Conservation (phyloP, 208 protist genomes). For the Phytomonas francai region DNA sequence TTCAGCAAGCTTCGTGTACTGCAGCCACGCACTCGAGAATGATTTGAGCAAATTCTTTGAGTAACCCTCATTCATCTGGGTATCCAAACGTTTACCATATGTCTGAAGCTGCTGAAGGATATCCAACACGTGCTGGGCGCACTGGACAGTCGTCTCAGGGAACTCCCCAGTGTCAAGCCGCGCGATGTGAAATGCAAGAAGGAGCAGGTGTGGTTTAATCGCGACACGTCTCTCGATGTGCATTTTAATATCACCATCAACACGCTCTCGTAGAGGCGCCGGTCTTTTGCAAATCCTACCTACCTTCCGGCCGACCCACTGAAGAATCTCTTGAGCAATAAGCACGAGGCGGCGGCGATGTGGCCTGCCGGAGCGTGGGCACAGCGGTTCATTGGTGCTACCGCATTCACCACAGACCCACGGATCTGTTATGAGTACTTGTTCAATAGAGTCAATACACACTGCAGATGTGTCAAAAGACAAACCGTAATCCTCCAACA, state of each 20-base stretch:
- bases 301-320: slow-evolving; percentile 37
- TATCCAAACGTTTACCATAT: slow-evolving; percentile 21
- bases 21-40: slow-evolving; percentile 43
- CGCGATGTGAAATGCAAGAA: slow-evolving; percentile 58
- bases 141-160: slow-evolving; percentile 7
- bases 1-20: slow-evolving; percentile 35
- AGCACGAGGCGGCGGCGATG: slow-evolving; percentile 60
- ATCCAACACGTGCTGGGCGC: slow-evolving; percentile 58
- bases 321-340: slow-evolving; percentile 52
- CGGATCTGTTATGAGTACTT: slow-evolving; percentile 64
- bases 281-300: slow-evolving; percentile 43
- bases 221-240: slow-evolving; percentile 47
- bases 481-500: slow-evolving; percentile 45
- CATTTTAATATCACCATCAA: slow-evolving; percentile 48
- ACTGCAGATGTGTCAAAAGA: slow-evolving; percentile 22
- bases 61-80: slow-evolving; percentile 23
- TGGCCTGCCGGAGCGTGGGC: slow-evolving; percentile 44
- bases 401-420: slow-evolving; percentile 54
- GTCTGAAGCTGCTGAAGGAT: slow-evolving; percentile 42
- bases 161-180: slow-evolving; percentile 21
- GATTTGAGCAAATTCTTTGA: slow-evolving; percentile 44
- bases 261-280: slow-evolving; percentile 36
- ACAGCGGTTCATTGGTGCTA: slow-evolving; percentile 21
- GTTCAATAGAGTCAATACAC: slow-evolving; percentile 42
- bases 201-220: slow-evolving; percentile 66